Evolutionary conservation across 2,329 filamentous ascomycete species (phyloP), one percentile per base, ranked within the genome.

Genomic region (Colletotrichum tropicale): DNA sequence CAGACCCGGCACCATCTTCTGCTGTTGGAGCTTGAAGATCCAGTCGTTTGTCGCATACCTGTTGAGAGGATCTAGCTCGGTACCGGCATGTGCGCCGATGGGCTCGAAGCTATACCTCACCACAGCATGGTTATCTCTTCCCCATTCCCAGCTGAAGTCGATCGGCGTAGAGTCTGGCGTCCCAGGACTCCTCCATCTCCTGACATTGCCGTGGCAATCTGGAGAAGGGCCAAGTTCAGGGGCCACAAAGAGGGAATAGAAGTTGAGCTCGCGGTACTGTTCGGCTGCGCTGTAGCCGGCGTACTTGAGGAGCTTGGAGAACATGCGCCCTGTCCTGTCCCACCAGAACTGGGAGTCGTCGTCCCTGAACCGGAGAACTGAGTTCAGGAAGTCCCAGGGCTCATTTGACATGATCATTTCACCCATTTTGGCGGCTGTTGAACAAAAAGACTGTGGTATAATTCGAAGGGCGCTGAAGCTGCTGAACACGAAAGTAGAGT

Each of bases 91-190:
- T 4, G 58, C 52, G 6, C 73, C 73, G 16, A 75, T 75, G 55
- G 73, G 73, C 62, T 75, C 73, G 24, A 75, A 75, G 6, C 69
- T 72, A 38, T 75, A 75, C 7, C 73, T 70, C 18, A 75, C 43
- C 6, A 64, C 56, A 15, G 73, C 73, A 12, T 24, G 61, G 6
- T 73, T 36, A 8, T 62, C 70, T 10, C 21, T 34, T 2, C 73
- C 73, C 73, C 73, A 75, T 68, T 75, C 73, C 73, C 73, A 75
- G 32, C 73, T 75, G 69, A 75, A 75, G 69, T 75, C 73, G 34
- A 75, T 75, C 3, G 73, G 73, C 32, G 73, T 75, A 5, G 69
- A 72, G 56, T 75, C 73, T 15, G 73, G 73, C 13, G 69, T 73
- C 5, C 73, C 73, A 6, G 73, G 69, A n/a, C 73, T 75, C 24